Base-by-base conservation (phyloP, 2,329 filamentous ascomycete species). In the Podosphaera aphanis region DNA sequence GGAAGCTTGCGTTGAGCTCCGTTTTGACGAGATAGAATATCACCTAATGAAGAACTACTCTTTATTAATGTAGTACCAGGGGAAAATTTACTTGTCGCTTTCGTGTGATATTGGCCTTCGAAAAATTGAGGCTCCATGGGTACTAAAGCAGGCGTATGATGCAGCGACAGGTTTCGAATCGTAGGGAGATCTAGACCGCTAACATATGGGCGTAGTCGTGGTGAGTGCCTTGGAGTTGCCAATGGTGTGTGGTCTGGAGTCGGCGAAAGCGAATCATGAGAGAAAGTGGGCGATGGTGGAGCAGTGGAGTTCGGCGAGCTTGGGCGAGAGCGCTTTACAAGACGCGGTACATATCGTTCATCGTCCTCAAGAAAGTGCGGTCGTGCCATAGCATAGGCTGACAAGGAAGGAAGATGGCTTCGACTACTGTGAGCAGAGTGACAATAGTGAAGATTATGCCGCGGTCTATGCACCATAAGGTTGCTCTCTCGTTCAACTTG, bases 191-290 rank as follows among this genome's bases (percentile, higher is more conserved):
- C 86, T 55, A 88, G 70, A 52, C 80, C 77, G 52, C 67, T 76
- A 50, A 70, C 67, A 47, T 70, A 68, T 2, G 88, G 83, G 49
- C 86, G 74, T 53, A 98, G 70, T 38, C 90, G 83, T 44, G 90
- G 90, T 16, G 86, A 94, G 63, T 95, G 90, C 38, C 86, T 88
- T 3, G 88, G 88, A 4, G 88, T 98, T 23, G 86, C 88, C 47
- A 95, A 76, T n/a, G 88, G 88, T n/a, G 90, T 95, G 66, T 94
- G 86, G 58, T 95, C 88, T 10, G 88, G 90, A 1, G 88, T 98
- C 3, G 88, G 90, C 8, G 88, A 95, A 41, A 88, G 72, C 10
- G 88, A 94, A 62, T 93, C 85, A 64, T 94, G 85, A 2, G 88
- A 94, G 62, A 94, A 93, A 2, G 86, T 94, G 21, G 88, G 88